A percentile compares a stretch with the other conserved stretches of the same genome.
These are phyloP conservation scores for Suillus cothurnatus DNA, from an alignment of 768 basidiomycete genomes.

Conservation along the genomic window DNA sequence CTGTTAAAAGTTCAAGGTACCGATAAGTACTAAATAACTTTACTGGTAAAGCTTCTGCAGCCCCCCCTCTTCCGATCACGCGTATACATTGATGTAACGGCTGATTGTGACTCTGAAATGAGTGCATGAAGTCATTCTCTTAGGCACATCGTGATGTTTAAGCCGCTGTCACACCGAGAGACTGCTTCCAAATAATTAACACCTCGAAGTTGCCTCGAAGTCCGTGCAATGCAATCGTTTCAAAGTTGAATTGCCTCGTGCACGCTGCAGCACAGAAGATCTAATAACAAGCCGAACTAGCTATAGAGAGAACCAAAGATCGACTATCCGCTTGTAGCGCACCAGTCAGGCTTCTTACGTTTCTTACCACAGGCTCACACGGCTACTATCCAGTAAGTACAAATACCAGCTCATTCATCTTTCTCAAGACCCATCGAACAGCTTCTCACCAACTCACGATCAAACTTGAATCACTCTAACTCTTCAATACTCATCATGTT, in stretches of 20 bases:
- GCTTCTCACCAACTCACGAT: slow-evolving; percentile 10
- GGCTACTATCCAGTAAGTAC: slow-evolving; percentile 8
- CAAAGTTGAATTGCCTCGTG: neutral
- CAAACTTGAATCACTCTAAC: slow-evolving; percentile 12
- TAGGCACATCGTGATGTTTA: neutral
- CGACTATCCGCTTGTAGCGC: neutral
- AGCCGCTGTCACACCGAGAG: neutral
- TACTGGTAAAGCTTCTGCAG: slow-evolving; percentile 7
- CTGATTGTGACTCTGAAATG: slow-evolving; percentile 5
- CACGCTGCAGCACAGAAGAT: slow-evolving; percentile 4
- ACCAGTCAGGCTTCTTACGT: slow-evolving; percentile 1
- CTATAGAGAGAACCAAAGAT: slow-evolving; percentile 1
- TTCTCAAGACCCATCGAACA: slow-evolving; percentile 4
- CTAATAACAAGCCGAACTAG: neutral
- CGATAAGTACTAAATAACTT: slow-evolving; percentile 1
- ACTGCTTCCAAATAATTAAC: slow-evolving; percentile 6
- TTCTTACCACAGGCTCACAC: neutral
- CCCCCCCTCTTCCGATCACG: neutral
- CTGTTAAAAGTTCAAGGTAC: neutral
- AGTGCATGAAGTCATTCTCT: slow-evolving; percentile 1
- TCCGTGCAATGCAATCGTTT: neutral
- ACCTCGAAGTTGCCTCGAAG: neutral
- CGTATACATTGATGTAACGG: neutral
- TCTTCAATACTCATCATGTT: slow-evolving; percentile 12
- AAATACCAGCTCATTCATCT: slow-evolving; percentile 11